Percentiles rank a stretch among this genome's conserved stretches.
phyloP scores from a whole-genome alignment of 2,329 filamentous ascomycete genomes.

The Exophiala aquamarina region DNA sequence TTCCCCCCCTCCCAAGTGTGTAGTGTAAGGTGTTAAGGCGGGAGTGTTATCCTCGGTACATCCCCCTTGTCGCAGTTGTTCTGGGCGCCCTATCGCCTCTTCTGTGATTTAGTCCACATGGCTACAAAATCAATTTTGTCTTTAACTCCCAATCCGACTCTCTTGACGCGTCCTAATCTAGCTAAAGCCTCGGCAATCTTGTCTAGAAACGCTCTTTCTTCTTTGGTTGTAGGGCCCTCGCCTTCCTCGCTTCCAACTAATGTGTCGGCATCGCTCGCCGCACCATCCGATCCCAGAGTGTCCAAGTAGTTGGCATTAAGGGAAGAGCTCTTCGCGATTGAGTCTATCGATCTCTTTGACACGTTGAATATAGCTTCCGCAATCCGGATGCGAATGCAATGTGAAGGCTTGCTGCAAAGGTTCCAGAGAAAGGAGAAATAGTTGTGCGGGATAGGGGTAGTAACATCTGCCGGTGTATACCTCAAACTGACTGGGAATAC shows the following conservation, averaged over 20 bases:
- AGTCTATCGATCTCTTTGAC: slow-evolving; percentile 10
- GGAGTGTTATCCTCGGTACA: no score
- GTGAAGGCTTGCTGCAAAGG: slow-evolving; percentile 78
- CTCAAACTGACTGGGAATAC: slow-evolving; percentile 90
- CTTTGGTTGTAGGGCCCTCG: slow-evolving; percentile 38
- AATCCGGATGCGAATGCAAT: slow-evolving; percentile 87
- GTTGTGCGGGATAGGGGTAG: slow-evolving; percentile 78
- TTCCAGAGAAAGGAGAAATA: slow-evolving; percentile 80
- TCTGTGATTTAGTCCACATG: slow-evolving; percentile 58
- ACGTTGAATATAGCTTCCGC: slow-evolving; percentile 64
- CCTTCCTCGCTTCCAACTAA: slow-evolving; percentile 31
- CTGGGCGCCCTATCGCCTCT: slow-evolving; percentile 25
- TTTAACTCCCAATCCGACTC: slow-evolving; percentile 77
- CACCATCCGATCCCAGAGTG: slow-evolving; percentile 41
- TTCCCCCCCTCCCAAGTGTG: no score
- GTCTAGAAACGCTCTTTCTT: slow-evolving; percentile 73
- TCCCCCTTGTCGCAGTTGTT: no score
- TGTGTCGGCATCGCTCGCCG: slow-evolving; percentile 27
- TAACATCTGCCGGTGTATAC: slow-evolving; percentile 86
- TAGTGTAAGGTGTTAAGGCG: no score
- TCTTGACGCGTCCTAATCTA: slow-evolving; percentile 81
- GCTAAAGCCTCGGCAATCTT: slow-evolving; percentile 81
- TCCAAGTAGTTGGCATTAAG: slow-evolving; percentile 50
- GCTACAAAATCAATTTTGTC: slow-evolving; percentile 83
- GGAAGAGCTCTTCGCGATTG: slow-evolving; percentile 28